Base-by-base conservation (phyloP, 192 early-diverging fungal species). In the Coemansia biformis region DNA sequence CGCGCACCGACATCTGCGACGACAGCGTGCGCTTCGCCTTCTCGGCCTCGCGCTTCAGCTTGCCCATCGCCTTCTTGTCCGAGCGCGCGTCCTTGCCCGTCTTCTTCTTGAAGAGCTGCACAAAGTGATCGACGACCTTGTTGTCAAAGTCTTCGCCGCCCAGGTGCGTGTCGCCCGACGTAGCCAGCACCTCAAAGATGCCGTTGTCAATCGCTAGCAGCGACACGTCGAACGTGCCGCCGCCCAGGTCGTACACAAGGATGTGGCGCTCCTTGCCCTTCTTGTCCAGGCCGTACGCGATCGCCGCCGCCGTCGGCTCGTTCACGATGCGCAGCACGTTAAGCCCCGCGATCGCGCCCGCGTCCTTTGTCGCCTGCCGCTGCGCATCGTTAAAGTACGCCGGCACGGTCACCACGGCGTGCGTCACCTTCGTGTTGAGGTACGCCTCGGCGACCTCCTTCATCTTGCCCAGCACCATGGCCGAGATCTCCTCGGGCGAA, bases 141-240 rank as follows among this genome's bases (percentile, higher is more conserved):
- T 93, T 89, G 79, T 97, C 94, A 72, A 97, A 97, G 79, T 97
- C 94, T 77, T 98, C 94, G 72, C 94, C 94, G 66, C 94, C 94
- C 70, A 94, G 78, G 55, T 93, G 91, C 40, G 94, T 95, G 82
- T 98, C 92, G 77, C 94, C 94, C 59, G 87, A 86, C 58, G 92
- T 96, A 36, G 94, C 84, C 59, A 91, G 77, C 41, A 98, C 92
- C 59, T 92, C 92, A 65, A 96, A 98, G 56, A 98, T 88, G 75
- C 94, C 92, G 66, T 92, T 88, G 53, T 91, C 89, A 46, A 96
- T 93, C 48, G 90, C 87, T 58, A 96, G 76, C 43, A 96, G 81
- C 28, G 92, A 96, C n/a, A 98, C 92, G 85, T 98, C 92, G 62
- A 96, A 94, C 74, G 92, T 87, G 82, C 92, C 94, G 76, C 94